A percentile compares a stretch with the other conserved stretches of the same genome.
Evolutionary conservation across 2,329 filamentous ascomycete genomes (phyloP).

Genomic region (Aspergillus thermomutatus): DNA sequence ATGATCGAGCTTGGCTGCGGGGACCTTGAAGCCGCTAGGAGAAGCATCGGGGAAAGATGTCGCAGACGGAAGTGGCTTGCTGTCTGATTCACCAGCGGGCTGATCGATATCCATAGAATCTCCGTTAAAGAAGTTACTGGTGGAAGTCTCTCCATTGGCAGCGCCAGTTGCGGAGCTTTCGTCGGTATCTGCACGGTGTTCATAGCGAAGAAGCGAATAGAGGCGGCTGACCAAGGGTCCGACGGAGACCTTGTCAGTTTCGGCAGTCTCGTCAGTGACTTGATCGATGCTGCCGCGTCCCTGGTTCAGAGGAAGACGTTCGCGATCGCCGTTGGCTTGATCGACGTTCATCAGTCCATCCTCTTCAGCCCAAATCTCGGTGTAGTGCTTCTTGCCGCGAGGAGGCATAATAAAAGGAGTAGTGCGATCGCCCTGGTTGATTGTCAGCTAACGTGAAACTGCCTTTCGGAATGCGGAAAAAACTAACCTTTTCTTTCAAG

Average conservation of each 20-base stretch:
- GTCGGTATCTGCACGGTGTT: slow-evolving; percentile 50
- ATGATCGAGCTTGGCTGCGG: slow-evolving; percentile 77
- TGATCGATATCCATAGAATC: slow-evolving; percentile 50
- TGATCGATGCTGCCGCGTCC: slow-evolving; percentile 81
- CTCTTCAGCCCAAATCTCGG: slow-evolving; percentile 90
- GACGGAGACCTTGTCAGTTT: slow-evolving; percentile 84
- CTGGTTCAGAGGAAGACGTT: slow-evolving; percentile 73
- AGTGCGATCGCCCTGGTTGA: slow-evolving; percentile 65
- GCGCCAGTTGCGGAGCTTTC: slow-evolving; percentile 49
- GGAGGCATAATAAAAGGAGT: slow-evolving; percentile 82
- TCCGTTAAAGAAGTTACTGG: slow-evolving; percentile 39
- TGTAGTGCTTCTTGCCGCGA: slow-evolving; percentile 80
- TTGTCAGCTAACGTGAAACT: slow-evolving; percentile 6
- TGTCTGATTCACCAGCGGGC: slow-evolving; percentile 46
- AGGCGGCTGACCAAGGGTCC: slow-evolving; percentile 82
- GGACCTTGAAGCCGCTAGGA: slow-evolving; percentile 74
- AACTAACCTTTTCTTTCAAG: slow-evolving; percentile 67
- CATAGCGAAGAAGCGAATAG: slow-evolving; percentile 75
- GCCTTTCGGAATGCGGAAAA: slow-evolving; percentile 11
- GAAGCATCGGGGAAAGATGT: slow-evolving; percentile 76
- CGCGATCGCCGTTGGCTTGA: slow-evolving; percentile 56
- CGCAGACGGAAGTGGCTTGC: slow-evolving; percentile 60
- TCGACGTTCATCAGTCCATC: slow-evolving; percentile 78
- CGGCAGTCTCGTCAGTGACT: slow-evolving; percentile 79
- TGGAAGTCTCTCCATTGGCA: background rate